Evolutionary conservation across 2,329 filamentous ascomycete genomes (phyloP), one percentile per base, ranked within the genome.

Genomic region (Aspergillus quadrilineatus): DNA sequence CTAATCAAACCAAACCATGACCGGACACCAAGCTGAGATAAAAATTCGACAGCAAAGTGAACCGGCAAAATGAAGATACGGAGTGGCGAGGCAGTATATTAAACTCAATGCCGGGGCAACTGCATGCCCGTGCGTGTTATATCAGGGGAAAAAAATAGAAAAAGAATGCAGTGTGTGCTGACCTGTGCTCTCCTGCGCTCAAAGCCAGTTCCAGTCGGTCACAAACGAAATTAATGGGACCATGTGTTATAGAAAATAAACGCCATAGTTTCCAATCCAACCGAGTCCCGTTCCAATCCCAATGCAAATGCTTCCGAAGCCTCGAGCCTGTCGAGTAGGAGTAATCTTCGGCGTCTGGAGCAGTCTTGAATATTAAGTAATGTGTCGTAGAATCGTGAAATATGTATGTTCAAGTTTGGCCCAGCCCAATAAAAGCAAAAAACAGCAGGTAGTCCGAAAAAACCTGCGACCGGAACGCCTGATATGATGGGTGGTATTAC

Each of bases 401-500:
- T 44, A 55, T 57, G 26, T 51, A 53, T 57, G 43, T 57, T 43
- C 39, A 52, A 56, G 30, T 55, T 56, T 55, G 53, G 59, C 17
- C 60, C 59, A 56, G 62, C 63, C 62, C 50, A 57, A 57, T 55
- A 48, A 52, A 30, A 57, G 50, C 15, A 56, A 45, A 50, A 49
- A 37, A 22, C 6, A 28, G 58, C 48, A 54, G 56, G 37, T 56
- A 42, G 55, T 43, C 42, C 49, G 56, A 47, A 55, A 22, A 37
- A 50, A 49, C 49, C 50, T 42, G 43, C 32, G 56, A 34, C 56
- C 47, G 45, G 44, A 64, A 67, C 65, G 64, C 64, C 65, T 55
- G 61, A 60, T 52, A 60, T 60, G 60, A 46, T 49, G 61, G 61
- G 56, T 65, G 61, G 55, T 59, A 59, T 76, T 72, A 80, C 73